A percentile compares a stretch with the other conserved stretches of the same genome.
phyloP scores from a whole-genome alignment of 208 protist species.

The Leishmania gerbilli region DNA sequence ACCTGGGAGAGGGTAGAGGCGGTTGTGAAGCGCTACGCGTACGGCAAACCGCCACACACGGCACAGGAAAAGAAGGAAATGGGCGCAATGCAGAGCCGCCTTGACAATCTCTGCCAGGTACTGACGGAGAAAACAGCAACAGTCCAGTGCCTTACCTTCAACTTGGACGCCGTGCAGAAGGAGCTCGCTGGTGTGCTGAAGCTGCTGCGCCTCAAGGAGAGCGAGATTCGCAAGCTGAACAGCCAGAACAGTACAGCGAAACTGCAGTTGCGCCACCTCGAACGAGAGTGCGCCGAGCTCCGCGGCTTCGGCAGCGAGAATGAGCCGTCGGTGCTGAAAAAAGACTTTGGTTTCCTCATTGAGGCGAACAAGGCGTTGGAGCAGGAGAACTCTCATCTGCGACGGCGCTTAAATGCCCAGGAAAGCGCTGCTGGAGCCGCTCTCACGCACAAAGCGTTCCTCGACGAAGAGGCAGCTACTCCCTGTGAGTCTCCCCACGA shows the following conservation, averaged over 20 bases:
- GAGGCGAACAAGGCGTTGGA: slow-evolving; percentile 79
- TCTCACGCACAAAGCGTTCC: neutral
- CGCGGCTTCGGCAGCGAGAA: slow-evolving; percentile 20
- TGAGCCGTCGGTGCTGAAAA: slow-evolving; percentile 25
- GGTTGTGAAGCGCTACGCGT: slow-evolving; percentile 74
- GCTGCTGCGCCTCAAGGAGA: slow-evolving; percentile 59
- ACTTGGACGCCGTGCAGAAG: slow-evolving; percentile 35
- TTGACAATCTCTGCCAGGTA: slow-evolving; percentile 27
- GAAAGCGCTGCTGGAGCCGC: neutral
- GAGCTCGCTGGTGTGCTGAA: slow-evolving; percentile 59
- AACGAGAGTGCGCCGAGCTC: slow-evolving; percentile 45
- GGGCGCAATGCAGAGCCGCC: slow-evolving; percentile 37
- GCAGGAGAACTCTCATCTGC: slow-evolving; percentile 56
- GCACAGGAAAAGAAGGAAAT: slow-evolving; percentile 22
- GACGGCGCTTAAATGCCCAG: slow-evolving; percentile 35
- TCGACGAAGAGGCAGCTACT: neutral
- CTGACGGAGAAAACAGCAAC: slow-evolving; percentile 12
- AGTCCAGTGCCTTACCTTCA: slow-evolving; percentile 21
- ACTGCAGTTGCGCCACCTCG: slow-evolving; percentile 55
- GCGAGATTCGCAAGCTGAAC: slow-evolving; percentile 45
- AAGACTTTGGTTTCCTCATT: slow-evolving; percentile 67
- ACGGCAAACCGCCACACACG: slow-evolving; percentile 39
- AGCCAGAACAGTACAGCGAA: slow-evolving; percentile 38
- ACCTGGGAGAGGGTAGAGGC: slow-evolving; percentile 77
- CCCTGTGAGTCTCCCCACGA: neutral